A percentile compares a stretch with the other conserved stretches of the same genome.
Evolutionary conservation across 192 early-diverging fungal species (phyloP).

Genomic region (Podila minutissima): DNA sequence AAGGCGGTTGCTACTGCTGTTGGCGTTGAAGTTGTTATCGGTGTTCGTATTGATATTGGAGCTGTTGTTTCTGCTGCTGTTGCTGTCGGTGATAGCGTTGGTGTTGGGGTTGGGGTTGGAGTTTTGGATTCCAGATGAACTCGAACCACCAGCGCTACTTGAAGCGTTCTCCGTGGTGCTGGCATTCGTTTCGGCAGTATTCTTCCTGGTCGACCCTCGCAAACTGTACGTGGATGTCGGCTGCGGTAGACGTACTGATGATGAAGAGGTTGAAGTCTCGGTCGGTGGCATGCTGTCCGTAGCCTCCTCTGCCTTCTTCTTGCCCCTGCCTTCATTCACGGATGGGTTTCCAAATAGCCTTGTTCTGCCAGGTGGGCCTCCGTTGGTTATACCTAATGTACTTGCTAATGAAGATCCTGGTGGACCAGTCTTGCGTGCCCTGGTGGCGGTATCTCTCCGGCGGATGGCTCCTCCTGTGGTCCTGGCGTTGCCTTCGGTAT

Average conservation of each 20-base stretch:
- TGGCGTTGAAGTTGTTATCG: neutral
- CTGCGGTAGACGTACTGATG: conserved; percentile 5
- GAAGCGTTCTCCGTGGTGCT: neutral
- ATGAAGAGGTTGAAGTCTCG: conserved; percentile 4
- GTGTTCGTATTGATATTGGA: neutral
- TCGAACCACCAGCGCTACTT: neutral
- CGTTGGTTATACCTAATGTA: neutral
- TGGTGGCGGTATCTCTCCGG: conserved; percentile 2
- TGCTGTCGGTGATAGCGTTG: conserved; percentile 3
- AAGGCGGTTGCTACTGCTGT: neutral
- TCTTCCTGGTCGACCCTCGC: neutral
- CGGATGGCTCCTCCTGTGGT: neutral
- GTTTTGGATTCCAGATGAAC: neutral
- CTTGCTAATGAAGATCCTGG: conserved; percentile 3
- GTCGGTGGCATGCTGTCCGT: neutral
- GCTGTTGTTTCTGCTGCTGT: conserved; percentile 5
- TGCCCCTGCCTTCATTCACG: conserved; percentile 14
- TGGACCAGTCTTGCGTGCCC: conserved; percentile 6
- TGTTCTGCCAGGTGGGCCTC: conserved; percentile 2
- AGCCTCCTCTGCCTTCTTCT: conserved; percentile 2
- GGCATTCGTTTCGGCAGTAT: neutral
- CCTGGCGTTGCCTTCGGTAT: neutral
- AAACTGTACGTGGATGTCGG: neutral
- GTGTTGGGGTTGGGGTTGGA: neutral
- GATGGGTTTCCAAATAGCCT: conserved; percentile 5